These are phyloP conservation scores for Gynochthodes officinalis DNA, from an alignment of 257 asterid genomes.

Conservation along the genomic window DNA sequence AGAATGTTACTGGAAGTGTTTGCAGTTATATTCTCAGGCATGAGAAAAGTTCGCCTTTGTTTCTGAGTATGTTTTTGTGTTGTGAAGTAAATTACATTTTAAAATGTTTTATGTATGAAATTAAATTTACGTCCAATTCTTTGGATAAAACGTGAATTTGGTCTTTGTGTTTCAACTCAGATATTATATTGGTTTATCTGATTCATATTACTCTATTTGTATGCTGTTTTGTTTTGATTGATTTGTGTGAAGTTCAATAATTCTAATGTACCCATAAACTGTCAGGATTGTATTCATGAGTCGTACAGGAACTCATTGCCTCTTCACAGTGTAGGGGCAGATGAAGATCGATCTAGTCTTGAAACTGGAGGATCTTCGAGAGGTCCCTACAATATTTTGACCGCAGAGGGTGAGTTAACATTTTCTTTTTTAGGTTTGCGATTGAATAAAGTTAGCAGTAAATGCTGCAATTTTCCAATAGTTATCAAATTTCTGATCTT, in stretches of 20 bases:
- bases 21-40: not conserved
- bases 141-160: not conserved
- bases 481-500: conserved; percentile 16
- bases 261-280: not conserved
- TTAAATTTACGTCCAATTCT: not conserved
- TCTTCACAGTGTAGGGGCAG: conserved; percentile 67
- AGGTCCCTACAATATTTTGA: conserved; percentile 56
- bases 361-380: conserved; percentile 69
- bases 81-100: too few relatives aligned
- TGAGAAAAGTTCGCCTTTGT: not conserved
- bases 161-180: not conserved
- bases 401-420: conserved; percentile 61
- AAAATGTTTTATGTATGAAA: not conserved
- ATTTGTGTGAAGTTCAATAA: not conserved
- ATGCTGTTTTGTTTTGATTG: not conserved
- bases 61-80: not conserved
- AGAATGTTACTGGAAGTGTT: not conserved
- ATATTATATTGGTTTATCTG: not conserved
- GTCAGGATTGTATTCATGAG: conserved; percentile 88
- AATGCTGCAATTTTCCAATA: not conserved
- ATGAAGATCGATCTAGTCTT: conserved; percentile 78
- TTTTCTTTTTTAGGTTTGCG: conserved; percentile 2
- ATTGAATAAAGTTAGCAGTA: not conserved
- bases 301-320: conserved; percentile 67
- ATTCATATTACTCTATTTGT: not conserved